Percentiles rank a stretch among this genome's conserved stretches.
phyloP scores from a whole-genome alignment of 371 early-diverging fungal species.

The Mucor velutinosus region DNA sequence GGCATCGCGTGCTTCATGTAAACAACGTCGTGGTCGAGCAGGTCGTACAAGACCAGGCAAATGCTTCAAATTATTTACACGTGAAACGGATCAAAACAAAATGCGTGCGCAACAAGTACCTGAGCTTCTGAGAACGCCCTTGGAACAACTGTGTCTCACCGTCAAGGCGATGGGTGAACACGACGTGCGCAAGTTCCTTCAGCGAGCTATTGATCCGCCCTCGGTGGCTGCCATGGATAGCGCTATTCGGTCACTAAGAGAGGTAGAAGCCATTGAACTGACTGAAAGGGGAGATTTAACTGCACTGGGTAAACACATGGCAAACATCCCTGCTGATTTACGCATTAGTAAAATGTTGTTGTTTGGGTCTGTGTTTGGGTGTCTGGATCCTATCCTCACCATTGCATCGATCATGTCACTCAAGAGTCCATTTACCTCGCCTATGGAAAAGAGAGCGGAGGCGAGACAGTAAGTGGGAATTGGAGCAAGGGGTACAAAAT shows the following conservation, averaged over 20 bases:
- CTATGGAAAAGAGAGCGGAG: conserved; percentile 68
- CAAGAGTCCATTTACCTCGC: conserved; percentile 70
- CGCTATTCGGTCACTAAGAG: conserved; percentile 60
- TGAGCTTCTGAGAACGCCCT: conserved; percentile 79
- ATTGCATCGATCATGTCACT: conserved; percentile 80
- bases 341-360: conserved; percentile 88
- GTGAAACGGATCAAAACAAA: conserved; percentile 44
- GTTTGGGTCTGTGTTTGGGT: conserved; percentile 78
- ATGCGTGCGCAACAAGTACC: conserved; percentile 73
- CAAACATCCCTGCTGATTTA: conserved; percentile 88
- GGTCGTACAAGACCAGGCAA: conserved; percentile 89
- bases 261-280: conserved; percentile 62
- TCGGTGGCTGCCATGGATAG: conserved; percentile 59
- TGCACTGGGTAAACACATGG: conserved; percentile 87
- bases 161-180: conserved; percentile 75
- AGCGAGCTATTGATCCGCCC: conserved; percentile 78
- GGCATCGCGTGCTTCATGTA: conserved; percentile 81
- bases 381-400: conserved; percentile 80
- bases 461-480: conserved; percentile 43
- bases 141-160: conserved; percentile 81
- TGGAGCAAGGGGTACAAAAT: neutral
- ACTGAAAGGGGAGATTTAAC: conserved; percentile 66
- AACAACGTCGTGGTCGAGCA: conserved; percentile 92
- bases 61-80: conserved; percentile 72
- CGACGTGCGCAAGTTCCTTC: conserved; percentile 62